Percentiles rank a stretch among this genome's conserved stretches.
Conservation (phyloP, 2,329 filamentous ascomycete genomes). For the Camptophora hylomeconis region DNA sequence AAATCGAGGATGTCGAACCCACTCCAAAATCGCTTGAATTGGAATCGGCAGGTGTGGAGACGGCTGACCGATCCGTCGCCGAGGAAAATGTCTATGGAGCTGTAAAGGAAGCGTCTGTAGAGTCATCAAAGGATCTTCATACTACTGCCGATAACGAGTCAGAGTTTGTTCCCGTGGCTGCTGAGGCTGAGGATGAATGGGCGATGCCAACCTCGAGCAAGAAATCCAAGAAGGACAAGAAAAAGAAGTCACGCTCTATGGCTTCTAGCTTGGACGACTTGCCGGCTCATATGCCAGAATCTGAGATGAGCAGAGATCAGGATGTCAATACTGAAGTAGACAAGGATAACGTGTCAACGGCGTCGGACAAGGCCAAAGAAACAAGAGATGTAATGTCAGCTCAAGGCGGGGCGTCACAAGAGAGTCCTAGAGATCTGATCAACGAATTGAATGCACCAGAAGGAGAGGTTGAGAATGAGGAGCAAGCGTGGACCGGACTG, state of each 20-base stretch:
- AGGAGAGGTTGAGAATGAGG: too few species aligned
- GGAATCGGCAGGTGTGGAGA: conserved; percentile 3
- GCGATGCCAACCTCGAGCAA: conserved; percentile 2
- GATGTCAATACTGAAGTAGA: too few species aligned
- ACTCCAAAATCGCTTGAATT: background rate
- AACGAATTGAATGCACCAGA: too few species aligned
- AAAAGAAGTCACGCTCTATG: conserved; percentile 5
- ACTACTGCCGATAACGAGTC: background rate
- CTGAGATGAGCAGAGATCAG: too few species aligned
- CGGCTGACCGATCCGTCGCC: conserved; percentile 14
- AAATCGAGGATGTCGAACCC: conserved; percentile 6
- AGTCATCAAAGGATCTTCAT: background rate
- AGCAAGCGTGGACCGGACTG: too few species aligned
- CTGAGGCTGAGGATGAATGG: conserved; percentile 5
- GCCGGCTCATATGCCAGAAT: background rate
- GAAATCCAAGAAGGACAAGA: conserved; percentile 15
- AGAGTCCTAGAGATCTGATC: too few species aligned
- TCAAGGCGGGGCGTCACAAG: too few species aligned
- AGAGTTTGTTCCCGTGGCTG: background rate
- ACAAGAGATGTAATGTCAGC: too few species aligned
- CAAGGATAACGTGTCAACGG: too few species aligned
- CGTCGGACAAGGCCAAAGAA: too few species aligned
- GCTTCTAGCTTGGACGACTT: background rate
- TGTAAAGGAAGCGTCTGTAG: background rate
- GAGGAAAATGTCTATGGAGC: conserved; percentile 9